These are phyloP conservation scores for Blepharisma undulans DNA, from an alignment of 169 alveolate species.

Conservation along the genomic window DNA sequence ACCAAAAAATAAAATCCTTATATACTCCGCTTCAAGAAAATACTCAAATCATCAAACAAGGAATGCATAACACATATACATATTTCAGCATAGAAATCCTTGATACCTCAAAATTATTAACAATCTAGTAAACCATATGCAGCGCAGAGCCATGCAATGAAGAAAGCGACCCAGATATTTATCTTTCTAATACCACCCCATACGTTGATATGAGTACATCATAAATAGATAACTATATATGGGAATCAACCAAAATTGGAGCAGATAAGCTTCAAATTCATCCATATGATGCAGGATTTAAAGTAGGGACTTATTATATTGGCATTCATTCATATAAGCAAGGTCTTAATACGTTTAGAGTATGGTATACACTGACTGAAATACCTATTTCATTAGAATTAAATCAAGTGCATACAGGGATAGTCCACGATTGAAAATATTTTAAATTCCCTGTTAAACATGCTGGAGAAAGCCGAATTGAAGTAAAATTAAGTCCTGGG, in stretches of 20 bases:
- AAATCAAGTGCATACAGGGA: not conserved
- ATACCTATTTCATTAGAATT: not conserved
- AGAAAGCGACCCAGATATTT: slow-evolving; percentile 57
- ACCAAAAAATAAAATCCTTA: not conserved
- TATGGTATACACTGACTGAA: not conserved
- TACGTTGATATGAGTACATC: not conserved
- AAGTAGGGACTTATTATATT: slow-evolving; percentile 31
- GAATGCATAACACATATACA: not conserved
- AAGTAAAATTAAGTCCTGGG: not conserved
- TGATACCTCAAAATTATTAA: not conserved
- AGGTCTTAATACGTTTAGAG: slow-evolving; percentile 1
- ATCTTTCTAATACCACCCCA: slow-evolving; percentile 40
- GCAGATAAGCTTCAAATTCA: slow-evolving; percentile 43
- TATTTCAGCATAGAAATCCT: not conserved
- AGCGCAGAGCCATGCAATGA: slow-evolving; percentile 57
- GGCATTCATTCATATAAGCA: not conserved
- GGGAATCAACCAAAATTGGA: slow-evolving; percentile 55
- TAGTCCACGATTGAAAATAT: not conserved
- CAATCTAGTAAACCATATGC: not conserved
- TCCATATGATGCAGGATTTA: slow-evolving; percentile 43
- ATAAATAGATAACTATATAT: slow-evolving; percentile 27
- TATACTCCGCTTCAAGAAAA: not conserved
- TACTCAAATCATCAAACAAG: not conserved
- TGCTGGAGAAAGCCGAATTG: not conserved
- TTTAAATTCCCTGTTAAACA: not conserved